Evolutionary conservation across 495 filamentous ascomycete genomes (phyloP).

Genomic region (Lepraria neglecta): DNA sequence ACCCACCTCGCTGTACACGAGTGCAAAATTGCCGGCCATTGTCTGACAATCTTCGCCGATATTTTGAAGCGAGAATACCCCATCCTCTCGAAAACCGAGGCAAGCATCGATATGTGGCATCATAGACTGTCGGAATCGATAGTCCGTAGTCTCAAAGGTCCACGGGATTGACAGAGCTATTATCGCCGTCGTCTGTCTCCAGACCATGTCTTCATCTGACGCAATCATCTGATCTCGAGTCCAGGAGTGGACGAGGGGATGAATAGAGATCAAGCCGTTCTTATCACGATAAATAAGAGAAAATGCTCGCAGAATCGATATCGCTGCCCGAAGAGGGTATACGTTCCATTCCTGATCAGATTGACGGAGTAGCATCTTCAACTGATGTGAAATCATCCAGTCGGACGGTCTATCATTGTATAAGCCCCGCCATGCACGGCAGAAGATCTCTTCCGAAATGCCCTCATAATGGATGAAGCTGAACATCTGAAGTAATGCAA

Average conservation of each 20-base stretch:
- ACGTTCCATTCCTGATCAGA: conserved; percentile 8
- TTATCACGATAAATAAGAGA: conserved; percentile 16
- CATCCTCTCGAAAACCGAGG: conserved; percentile 5
- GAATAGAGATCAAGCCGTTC: conserved; percentile 11
- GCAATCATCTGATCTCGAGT: conserved; percentile 9
- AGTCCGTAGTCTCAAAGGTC: conserved; percentile 13
- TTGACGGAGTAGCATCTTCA: conserved; percentile 4
- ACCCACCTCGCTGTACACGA: too few species aligned
- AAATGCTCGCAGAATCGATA: conserved; percentile 12
- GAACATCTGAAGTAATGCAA: conserved; percentile 26
- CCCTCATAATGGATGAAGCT: conserved; percentile 15
- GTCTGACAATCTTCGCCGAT: conserved; percentile 5
- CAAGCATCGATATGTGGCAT: conserved; percentile 17
- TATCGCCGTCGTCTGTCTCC: conserved; percentile 4
- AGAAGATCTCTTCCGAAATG: conserved; percentile 23
- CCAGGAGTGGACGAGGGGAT: too few species aligned
- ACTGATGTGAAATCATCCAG: conserved; percentile 9
- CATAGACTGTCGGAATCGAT: conserved; percentile 11
- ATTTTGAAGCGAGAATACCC: conserved; percentile 13
- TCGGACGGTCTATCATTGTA: not conserved
- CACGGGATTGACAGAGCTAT: conserved; percentile 12
- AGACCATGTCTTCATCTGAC: conserved; percentile 10
- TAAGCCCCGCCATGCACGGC: not conserved
- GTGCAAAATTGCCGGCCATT: not conserved
- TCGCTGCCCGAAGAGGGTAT: conserved; percentile 4